These are phyloP conservation scores for Capsicum rhomboideum DNA, from an alignment of 257 asterid genomes.

Conservation along the genomic window DNA sequence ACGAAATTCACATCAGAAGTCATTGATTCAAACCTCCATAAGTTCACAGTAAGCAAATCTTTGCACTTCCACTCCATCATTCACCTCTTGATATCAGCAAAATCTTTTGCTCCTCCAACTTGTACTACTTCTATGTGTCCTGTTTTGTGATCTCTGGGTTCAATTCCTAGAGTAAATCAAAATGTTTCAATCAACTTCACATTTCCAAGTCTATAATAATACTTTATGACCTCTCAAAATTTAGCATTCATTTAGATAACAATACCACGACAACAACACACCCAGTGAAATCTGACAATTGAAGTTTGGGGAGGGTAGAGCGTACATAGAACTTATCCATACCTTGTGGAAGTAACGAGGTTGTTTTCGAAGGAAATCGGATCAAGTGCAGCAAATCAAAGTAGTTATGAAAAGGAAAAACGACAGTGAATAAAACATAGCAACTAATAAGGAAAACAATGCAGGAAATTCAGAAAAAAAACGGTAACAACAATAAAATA, in stretches of 20 bases:
- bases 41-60: background rate
- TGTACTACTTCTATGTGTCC: background rate
- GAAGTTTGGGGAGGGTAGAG: background rate
- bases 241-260: background rate
- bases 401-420: too few species aligned
- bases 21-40: background rate
- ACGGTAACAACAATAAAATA: too few species aligned
- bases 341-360: too few species aligned
- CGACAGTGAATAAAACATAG: too few species aligned
- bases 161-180: background rate
- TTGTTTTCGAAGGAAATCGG: too few species aligned
- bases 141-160: background rate
- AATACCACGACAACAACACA: background rate
- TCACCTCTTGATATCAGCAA: background rate
- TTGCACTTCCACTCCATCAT: background rate
- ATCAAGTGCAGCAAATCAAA: too few species aligned
- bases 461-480: too few species aligned
- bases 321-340: background rate
- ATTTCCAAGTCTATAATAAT: background rate
- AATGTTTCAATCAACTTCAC: background rate
- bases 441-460: too few species aligned
- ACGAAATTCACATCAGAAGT: background rate
- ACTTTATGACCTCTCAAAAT: background rate
- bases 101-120: background rate
- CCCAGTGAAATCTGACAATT: background rate